These are phyloP conservation scores for Taphrina populina DNA, from an alignment of 1,139 yeast species.

Conservation along the genomic window DNA sequence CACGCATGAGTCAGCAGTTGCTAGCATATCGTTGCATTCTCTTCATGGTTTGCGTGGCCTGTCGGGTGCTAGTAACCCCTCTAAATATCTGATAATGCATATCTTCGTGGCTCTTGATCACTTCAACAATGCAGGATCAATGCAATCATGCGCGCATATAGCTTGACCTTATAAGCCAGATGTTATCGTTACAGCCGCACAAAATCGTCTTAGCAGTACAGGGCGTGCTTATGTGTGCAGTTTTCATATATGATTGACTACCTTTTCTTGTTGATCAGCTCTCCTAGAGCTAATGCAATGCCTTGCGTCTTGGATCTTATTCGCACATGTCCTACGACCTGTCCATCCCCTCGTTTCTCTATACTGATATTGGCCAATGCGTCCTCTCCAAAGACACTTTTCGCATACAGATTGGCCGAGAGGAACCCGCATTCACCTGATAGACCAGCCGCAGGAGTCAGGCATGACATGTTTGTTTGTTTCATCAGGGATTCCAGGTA, in stretches of 20 bases:
- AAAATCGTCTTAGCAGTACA: no score
- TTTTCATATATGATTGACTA: not conserved
- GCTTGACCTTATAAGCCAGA: no score
- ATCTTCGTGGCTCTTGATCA: no score
- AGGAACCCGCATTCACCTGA: constrained; percentile 70
- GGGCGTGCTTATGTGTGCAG: no score
- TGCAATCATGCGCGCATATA: no score
- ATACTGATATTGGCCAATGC: constrained; percentile 94
- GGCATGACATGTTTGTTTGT: constrained; percentile 90
- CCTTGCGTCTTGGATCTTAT: constrained; percentile 98
- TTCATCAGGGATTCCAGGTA: constrained; percentile 74
- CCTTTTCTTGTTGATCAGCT: constrained; percentile 42
- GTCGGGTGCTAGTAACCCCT: no score
- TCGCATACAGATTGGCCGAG: constrained; percentile 90
- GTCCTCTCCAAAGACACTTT: constrained; percentile 95
- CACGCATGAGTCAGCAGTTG: no score
- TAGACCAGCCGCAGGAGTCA: constrained; percentile 80
- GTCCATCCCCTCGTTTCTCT: constrained; percentile 69
- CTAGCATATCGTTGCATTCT: no score
- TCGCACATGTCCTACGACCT: constrained; percentile 90
- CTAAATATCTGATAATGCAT: no score
- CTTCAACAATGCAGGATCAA: no score
- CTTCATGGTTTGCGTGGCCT: no score
- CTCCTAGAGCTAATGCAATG: constrained; percentile 90
- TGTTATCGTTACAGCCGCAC: no score